These are phyloP conservation scores for Manihot esculenta DNA, from an alignment of 441 rosid species.

Conservation along the genomic window DNA sequence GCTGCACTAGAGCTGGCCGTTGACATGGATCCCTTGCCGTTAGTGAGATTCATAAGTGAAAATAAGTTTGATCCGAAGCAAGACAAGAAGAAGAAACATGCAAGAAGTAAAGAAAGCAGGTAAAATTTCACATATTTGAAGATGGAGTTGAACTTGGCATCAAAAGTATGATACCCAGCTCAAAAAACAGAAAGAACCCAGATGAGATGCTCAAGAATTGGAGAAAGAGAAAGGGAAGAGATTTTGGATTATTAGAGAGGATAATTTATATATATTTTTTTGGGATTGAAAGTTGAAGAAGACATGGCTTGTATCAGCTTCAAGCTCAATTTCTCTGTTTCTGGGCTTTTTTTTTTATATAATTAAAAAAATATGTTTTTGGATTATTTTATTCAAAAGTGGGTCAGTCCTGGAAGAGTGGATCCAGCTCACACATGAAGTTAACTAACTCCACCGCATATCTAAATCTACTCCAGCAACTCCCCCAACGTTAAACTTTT, in stretches of 20 bases:
- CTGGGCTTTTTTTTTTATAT: neutral
- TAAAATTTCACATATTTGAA: constrained; percentile 30
- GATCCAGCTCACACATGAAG: constrained; percentile 82
- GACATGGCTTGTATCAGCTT: constrained; percentile 38
- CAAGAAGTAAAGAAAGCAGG: constrained; percentile 6
- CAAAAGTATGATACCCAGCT: constrained; percentile 36
- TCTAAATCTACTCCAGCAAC: constrained; percentile 26
- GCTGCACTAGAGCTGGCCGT: constrained; percentile 42
- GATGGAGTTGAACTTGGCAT: constrained; percentile 18
- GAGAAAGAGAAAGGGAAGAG: constrained; percentile 9
- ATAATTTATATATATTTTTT: constrained; percentile 5
- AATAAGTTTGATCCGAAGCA: constrained; percentile 15
- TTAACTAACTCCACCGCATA: constrained; percentile 47
- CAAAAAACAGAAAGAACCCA: constrained; percentile 35
- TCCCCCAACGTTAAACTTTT: constrained; percentile 13
- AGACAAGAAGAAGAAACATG: constrained; percentile 7
- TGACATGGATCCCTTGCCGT: constrained; percentile 63
- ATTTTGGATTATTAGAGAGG: constrained; percentile 19
- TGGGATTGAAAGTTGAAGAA: constrained; percentile 41
- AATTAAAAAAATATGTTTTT: no score
- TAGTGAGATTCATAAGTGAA: constrained; percentile 51
- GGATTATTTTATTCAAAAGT: constrained; percentile 35
- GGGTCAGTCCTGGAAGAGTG: constrained; percentile 71
- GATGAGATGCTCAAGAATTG: constrained; percentile 25
- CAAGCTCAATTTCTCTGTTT: constrained; percentile 49